Evolutionary conservation across 2,329 filamentous ascomycete genomes (phyloP).

Genomic region (Herpomyces periplanetae): DNA sequence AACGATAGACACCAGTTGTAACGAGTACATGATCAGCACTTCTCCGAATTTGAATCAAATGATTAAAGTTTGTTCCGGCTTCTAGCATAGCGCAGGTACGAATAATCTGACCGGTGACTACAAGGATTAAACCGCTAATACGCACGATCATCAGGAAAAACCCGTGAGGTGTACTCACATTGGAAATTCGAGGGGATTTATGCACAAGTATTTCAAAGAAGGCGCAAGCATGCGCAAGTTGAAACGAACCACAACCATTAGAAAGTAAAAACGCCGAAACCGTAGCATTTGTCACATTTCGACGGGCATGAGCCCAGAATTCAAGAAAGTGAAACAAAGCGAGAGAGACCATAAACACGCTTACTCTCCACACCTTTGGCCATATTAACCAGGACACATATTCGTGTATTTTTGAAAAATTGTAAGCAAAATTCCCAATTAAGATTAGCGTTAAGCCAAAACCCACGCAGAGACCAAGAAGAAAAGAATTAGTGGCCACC

Average conservation of each 20-base stretch:
- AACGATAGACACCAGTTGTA: conserved; percentile 33
- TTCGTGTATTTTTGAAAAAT: too few species aligned
- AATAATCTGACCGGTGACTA: conserved; percentile 28
- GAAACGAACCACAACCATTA: conserved; percentile 48
- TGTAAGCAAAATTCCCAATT: too few species aligned
- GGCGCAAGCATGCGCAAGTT: conserved; percentile 36
- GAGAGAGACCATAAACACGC: conserved; percentile 23
- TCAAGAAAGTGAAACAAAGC: conserved; percentile 77
- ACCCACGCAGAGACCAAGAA: too few species aligned
- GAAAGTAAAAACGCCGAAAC: conserved; percentile 43
- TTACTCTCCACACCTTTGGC: conserved; percentile 20
- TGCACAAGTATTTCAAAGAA: conserved; percentile 28
- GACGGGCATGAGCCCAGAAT: conserved; percentile 53
- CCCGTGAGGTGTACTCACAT: conserved; percentile 7
- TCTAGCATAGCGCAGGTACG: conserved; percentile 57
- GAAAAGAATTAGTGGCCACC: too few species aligned
- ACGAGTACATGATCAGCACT: conserved; percentile 42
- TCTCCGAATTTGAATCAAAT: conserved; percentile 25
- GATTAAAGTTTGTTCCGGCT: conserved; percentile 59
- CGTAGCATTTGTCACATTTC: conserved; percentile 33
- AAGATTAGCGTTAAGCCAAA: too few species aligned
- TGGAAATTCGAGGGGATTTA: conserved; percentile 13
- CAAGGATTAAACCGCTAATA: conserved; percentile 19
- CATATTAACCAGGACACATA: too few species aligned
- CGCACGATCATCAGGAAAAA: conserved; percentile 7